Conservation (phyloP, 495 filamentous ascomycete species). For the Talaromyces ruber region DNA sequence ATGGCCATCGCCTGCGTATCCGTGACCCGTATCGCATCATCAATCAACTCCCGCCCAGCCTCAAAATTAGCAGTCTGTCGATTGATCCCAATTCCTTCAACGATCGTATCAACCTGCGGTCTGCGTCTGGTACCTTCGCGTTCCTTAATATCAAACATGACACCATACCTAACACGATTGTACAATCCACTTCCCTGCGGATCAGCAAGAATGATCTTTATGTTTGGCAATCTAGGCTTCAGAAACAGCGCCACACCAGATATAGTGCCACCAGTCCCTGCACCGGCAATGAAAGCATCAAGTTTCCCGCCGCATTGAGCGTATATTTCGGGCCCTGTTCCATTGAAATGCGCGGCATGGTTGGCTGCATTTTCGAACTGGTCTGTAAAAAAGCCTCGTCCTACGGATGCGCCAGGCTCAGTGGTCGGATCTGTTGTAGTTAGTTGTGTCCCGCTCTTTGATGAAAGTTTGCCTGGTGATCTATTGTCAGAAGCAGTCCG, state of each 20-base stretch:
- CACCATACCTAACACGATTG: constrained; percentile 82
- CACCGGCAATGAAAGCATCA: constrained; percentile 92
- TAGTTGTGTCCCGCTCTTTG: background rate
- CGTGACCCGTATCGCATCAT: constrained; percentile 85
- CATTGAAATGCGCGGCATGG: constrained; percentile 70
- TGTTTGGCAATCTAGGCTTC: constrained; percentile 54
- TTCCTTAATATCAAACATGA: constrained; percentile 90
- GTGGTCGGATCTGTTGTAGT: constrained; percentile 12
- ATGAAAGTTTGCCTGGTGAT: constrained; percentile 6
- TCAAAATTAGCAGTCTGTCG: constrained; percentile 88
- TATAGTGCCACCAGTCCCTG: constrained; percentile 91
- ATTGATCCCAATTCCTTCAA: constrained; percentile 95
- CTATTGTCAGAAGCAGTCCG: constrained; percentile 50
- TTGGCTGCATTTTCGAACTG: constrained; percentile 92
- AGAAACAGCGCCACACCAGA: constrained; percentile 77
- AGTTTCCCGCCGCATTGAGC: constrained; percentile 64
- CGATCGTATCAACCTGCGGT: constrained; percentile 89
- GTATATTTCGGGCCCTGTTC: constrained; percentile 86
- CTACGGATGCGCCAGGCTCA: constrained; percentile 25
- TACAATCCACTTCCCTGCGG: constrained; percentile 90
- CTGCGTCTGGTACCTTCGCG: constrained; percentile 80
- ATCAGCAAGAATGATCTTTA: constrained; percentile 81
- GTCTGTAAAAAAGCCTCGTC: constrained; percentile 82
- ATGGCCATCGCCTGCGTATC: constrained; percentile 87
- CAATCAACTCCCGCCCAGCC: constrained; percentile 70